Evolutionary conservation across 345 rosid genomes (phyloP).

Genomic region (Aquilaria yunnanensis): DNA sequence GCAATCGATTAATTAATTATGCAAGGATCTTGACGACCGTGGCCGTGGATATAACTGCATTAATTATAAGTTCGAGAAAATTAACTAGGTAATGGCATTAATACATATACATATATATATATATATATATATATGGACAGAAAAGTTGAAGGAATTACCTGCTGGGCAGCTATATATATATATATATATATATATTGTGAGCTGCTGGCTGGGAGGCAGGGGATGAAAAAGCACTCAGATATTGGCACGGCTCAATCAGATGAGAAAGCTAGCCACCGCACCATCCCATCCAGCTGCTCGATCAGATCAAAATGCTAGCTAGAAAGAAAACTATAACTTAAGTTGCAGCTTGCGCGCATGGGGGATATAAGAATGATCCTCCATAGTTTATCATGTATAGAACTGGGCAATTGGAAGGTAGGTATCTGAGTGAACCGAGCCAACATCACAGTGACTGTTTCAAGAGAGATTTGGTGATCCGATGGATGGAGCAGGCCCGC

Average conservation of each 20-base stretch:
- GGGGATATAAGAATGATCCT: too few species aligned
- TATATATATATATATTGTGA: neutral
- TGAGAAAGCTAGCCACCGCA: neutral
- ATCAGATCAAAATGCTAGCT: too few species aligned
- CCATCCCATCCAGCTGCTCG: too few species aligned
- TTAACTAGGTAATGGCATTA: too few species aligned
- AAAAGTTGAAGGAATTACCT: neutral
- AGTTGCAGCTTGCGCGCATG: neutral
- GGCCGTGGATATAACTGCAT: too few species aligned
- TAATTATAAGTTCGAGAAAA: too few species aligned
- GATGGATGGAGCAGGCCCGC: neutral
- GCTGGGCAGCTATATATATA: neutral
- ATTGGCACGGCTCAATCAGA: constrained; percentile 91
- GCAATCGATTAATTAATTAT: too few species aligned
- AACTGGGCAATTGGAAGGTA: too few species aligned
- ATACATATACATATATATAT: too few species aligned
- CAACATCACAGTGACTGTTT: constrained; percentile 56
- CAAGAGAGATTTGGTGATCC: constrained; percentile 5
- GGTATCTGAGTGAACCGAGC: constrained; percentile 68
- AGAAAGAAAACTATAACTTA: too few species aligned
- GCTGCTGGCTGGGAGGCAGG: neutral
- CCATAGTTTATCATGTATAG: too few species aligned
- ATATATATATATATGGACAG: neutral
- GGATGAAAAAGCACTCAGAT: constrained; percentile 54
- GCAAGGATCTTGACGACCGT: too few species aligned